Evolutionary conservation across 208 protist genomes (phyloP), one percentile per base, ranked within the genome.

Genomic region (Crithidia thermophila): DNA sequence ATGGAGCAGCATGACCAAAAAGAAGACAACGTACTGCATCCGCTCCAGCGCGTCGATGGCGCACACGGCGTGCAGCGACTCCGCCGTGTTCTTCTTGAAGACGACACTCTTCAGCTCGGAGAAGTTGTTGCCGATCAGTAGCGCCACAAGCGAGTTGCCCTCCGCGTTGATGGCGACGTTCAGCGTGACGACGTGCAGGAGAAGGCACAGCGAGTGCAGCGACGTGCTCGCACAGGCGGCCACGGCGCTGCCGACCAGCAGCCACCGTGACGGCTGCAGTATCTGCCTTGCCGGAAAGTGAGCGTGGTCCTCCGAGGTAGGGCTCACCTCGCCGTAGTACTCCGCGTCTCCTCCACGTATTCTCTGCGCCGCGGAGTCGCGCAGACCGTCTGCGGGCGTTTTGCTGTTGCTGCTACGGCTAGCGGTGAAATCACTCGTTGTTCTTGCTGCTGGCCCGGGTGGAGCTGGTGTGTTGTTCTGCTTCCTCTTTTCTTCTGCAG

Each of bases 141-240:
- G 75, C n/a, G 96, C 94, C 9, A 98, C 51, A 11, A 99, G 63
- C n/a, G 91, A 60, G 59, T 88, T 85, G 49, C 84, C 91, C 33
- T 97, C 77, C 42, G 93, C 93, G 73, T 98, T 98, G 49, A 98
- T 87, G 25, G 94, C 88, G 1, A 98, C 94, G 67, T 98, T 98
- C 7, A 98, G 77, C 39, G 94, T 97, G 14, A 98, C 83, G 18
- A 98, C 84, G 56, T 89, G 82, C 20, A 88, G 72, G 36, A 98
- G 80, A 40, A 97, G 66, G n/a, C 89, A 79, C 7, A 96, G 45
- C 11, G 91, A 64, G 72, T 98, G 94, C 0, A 94, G 69, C 30
- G 79, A 65, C 40, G 67, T 49, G 79, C 76, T 88, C 27, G 75
- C 18, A 23, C 51, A 45, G 14, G 75, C 66, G 59, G 69, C 37